Percentiles rank a stretch among this genome's conserved stretches.
phyloP scores from a whole-genome alignment of 371 early-diverging fungal species.

The Apophysomyces trapeziformis region DNA sequence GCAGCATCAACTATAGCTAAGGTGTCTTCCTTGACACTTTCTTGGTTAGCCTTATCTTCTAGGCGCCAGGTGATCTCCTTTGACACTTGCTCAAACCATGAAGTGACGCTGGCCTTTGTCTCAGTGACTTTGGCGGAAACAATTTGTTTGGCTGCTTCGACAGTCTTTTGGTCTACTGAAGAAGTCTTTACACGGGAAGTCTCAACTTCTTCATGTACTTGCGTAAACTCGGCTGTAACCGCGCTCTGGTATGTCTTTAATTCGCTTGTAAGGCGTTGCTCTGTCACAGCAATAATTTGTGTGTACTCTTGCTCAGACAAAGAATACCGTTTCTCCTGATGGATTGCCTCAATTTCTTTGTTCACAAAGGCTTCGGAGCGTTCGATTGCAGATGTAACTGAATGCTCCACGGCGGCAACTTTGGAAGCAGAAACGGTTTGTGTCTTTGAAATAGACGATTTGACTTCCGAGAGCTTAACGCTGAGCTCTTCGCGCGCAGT shows the following conservation, averaged over 20 bases:
- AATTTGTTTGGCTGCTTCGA: conserved; percentile 19
- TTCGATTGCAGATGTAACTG: conserved; percentile 34
- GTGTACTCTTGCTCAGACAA: conserved; percentile 28
- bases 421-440: conserved; percentile 21
- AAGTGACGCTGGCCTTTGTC: conserved; percentile 30
- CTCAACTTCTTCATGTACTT: not conserved
- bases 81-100: conserved; percentile 11
- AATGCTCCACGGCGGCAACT: conserved; percentile 23
- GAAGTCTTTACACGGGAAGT: conserved; percentile 3
- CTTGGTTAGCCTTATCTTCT: conserved; percentile 1
- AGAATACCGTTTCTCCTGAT: conserved; percentile 24
- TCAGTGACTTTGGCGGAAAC: conserved; percentile 24
- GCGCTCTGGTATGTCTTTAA: conserved; percentile 37
- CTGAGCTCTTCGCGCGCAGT: conserved; percentile 32
- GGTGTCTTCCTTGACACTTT: conserved; percentile 7
- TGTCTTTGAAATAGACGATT: conserved; percentile 19
- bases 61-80: not conserved
- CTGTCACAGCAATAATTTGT: conserved; percentile 25
- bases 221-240: conserved; percentile 13
- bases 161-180: conserved; percentile 16
- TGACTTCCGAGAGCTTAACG: conserved; percentile 19
- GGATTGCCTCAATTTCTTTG: conserved; percentile 24
- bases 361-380: conserved; percentile 27
- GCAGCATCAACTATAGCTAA: conserved; percentile 20
- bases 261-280: conserved; percentile 28